Evolutionary conservation across 371 early-diverging fungal species (phyloP).

Genomic region (Fennellomyces sp.): DNA sequence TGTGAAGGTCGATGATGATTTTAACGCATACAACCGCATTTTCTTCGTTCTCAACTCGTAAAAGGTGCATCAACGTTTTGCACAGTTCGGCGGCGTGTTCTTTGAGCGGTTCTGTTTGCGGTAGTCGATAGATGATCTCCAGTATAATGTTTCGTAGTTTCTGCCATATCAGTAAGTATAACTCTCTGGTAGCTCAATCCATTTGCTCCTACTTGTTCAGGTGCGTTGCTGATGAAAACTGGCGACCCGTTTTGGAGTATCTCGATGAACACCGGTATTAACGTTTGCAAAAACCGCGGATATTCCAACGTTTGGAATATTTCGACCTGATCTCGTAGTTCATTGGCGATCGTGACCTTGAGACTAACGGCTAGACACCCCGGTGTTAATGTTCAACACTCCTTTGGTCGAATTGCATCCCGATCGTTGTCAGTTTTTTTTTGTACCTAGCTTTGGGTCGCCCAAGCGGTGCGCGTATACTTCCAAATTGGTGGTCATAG

Average conservation of each 20-base stretch:
- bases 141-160: slow-evolving; percentile 90
- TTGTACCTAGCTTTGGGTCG: slow-evolving; percentile 61
- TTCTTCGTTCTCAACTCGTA: slow-evolving; percentile 95
- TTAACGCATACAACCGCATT: slow-evolving; percentile 93
- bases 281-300: slow-evolving; percentile 71
- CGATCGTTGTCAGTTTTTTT: neutral
- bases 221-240: slow-evolving; percentile 78
- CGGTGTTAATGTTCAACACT: neutral
- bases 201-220: slow-evolving; percentile 71
- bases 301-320: slow-evolving; percentile 86
- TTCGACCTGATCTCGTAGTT: slow-evolving; percentile 91
- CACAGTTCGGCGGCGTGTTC: slow-evolving; percentile 63
- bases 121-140: slow-evolving; percentile 92
- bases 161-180: slow-evolving; percentile 41
- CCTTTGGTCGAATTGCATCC: neutral
- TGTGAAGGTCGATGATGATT: slow-evolving; percentile 93
- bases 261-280: slow-evolving; percentile 85
- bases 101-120: slow-evolving; percentile 81
- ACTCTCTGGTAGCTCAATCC: neutral
- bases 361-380: slow-evolving; percentile 49
- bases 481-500: slow-evolving; percentile 61
- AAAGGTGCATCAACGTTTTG: slow-evolving; percentile 73
- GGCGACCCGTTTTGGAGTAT: slow-evolving; percentile 79
- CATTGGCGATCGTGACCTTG: slow-evolving; percentile 85
- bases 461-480: slow-evolving; percentile 71